Conservation (phyloP, 192 early-diverging fungal genomes). For the Backusella mclennaniae region DNA sequence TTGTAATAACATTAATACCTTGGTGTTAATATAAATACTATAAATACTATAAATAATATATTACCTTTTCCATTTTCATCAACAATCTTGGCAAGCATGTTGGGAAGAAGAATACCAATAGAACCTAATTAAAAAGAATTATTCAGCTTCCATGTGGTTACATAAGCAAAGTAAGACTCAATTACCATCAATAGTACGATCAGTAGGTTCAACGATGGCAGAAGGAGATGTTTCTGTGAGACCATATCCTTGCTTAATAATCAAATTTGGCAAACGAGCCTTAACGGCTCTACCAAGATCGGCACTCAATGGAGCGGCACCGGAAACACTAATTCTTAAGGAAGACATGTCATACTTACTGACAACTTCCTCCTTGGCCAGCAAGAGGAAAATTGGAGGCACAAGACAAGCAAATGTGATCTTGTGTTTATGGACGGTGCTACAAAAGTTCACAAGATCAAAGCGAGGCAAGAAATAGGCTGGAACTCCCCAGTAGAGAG, state of each 20-base stretch:
- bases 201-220: slow-evolving; percentile 30
- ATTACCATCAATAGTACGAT: slow-evolving; percentile 36
- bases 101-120: slow-evolving; percentile 71
- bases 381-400: slow-evolving; percentile 62
- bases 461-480: slow-evolving; percentile 65
- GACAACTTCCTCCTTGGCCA: slow-evolving; percentile 65
- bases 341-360: slow-evolving; percentile 60
- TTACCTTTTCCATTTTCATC: slow-evolving; percentile 62
- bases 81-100: slow-evolving; percentile 71
- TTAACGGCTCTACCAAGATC: slow-evolving; percentile 45
- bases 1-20: background rate
- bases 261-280: slow-evolving; percentile 15
- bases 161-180: background rate
- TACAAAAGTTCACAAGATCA: slow-evolving; percentile 53
- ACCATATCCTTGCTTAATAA: slow-evolving; percentile 68
- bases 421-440: slow-evolving; percentile 71
- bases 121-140: slow-evolving; percentile 40
- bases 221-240: slow-evolving; percentile 71
- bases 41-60: background rate
- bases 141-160: background rate
- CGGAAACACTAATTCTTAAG: slow-evolving; percentile 50
- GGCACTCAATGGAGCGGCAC: slow-evolving; percentile 64
- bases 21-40: background rate
- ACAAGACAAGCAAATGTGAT: slow-evolving; percentile 79
- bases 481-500: slow-evolving; percentile 28